A percentile compares a stretch with the other conserved stretches of the same genome.
Evolutionary conservation across 495 filamentous ascomycete species (phyloP).

Genomic region (Penicillium canescens): DNA sequence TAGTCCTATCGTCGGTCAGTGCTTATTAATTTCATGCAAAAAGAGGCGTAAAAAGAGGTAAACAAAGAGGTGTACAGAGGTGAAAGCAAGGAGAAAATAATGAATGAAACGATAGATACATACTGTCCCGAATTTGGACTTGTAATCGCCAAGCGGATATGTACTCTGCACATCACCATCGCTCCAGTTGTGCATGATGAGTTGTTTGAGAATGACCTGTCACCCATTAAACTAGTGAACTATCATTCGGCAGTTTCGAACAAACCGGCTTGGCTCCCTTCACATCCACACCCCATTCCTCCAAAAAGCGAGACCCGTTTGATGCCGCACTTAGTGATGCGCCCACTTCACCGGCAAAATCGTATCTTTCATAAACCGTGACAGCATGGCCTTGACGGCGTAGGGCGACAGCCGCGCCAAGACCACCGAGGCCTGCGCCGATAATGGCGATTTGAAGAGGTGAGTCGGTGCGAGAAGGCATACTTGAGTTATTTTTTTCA

Average conservation of each 20-base stretch:
- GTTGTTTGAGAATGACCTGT: slow-evolving; percentile 29
- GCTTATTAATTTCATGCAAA: too few species aligned
- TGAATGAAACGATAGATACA: neutral
- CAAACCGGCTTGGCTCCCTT: slow-evolving; percentile 28
- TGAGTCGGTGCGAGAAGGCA: slow-evolving; percentile 23
- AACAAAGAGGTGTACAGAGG: too few species aligned
- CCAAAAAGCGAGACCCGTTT: slow-evolving; percentile 28
- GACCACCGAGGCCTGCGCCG: slow-evolving; percentile 56
- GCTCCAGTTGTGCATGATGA: slow-evolving; percentile 32
- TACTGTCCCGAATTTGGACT: slow-evolving; percentile 28
- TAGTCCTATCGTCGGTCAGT: slow-evolving; percentile 18
- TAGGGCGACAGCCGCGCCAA: slow-evolving; percentile 52
- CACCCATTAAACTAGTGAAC: neutral
- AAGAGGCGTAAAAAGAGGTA: too few species aligned
- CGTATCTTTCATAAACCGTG: slow-evolving; percentile 36
- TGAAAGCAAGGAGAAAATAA: too few species aligned
- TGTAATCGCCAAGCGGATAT: slow-evolving; percentile 30
- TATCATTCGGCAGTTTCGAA: neutral
- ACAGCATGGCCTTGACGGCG: slow-evolving; percentile 53
- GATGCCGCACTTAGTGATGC: slow-evolving; percentile 28
- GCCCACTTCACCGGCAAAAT: slow-evolving; percentile 31
- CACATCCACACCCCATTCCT: slow-evolving; percentile 31
- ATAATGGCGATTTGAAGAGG: slow-evolving; percentile 40
- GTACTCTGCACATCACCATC: slow-evolving; percentile 26
- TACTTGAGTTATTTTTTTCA: slow-evolving; percentile 8